Conservation (phyloP, 2,329 filamentous ascomycete genomes). For the Paecilomyces niveus region DNA sequence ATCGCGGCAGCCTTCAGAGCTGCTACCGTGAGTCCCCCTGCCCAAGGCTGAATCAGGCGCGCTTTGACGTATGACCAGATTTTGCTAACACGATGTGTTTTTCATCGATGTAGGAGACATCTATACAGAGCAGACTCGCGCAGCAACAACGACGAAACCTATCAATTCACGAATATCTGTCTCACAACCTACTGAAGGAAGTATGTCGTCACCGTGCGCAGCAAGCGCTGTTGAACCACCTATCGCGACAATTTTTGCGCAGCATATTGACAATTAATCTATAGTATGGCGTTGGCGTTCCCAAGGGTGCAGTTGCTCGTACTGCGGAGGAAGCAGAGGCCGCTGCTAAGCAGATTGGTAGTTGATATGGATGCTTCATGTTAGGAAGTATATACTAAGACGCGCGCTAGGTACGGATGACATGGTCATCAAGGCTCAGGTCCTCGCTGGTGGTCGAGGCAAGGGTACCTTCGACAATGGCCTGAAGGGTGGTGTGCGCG, state of each 20-base stretch:
- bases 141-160: constrained; percentile 80
- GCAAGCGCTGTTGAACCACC: neutral
- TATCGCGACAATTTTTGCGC: neutral
- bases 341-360: constrained; percentile 83
- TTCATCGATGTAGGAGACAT: constrained; percentile 44
- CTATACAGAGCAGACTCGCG: constrained; percentile 47
- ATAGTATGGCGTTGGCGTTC: constrained; percentile 90
- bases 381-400: constrained; percentile 3
- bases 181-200: constrained; percentile 76
- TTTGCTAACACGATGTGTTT: constrained; percentile 41
- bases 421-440: constrained; percentile 99
- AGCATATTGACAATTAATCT: constrained; percentile 2
- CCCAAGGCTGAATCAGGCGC: neutral
- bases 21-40: constrained; percentile 56
- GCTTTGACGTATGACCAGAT: constrained; percentile 23
- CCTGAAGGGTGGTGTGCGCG: constrained; percentile 95
- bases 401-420: constrained; percentile 62
- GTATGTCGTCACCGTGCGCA: constrained; percentile 33
- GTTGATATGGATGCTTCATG: constrained; percentile 9
- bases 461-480: constrained; percentile 98
- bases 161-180: constrained; percentile 97
- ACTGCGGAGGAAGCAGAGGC: constrained; percentile 80
- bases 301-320: constrained; percentile 80
- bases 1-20: constrained; percentile 73
- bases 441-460: constrained; percentile 92